Conservation (phyloP, 768 basidiomycete species). For the Lanmaoa pseudosensibilis region DNA sequence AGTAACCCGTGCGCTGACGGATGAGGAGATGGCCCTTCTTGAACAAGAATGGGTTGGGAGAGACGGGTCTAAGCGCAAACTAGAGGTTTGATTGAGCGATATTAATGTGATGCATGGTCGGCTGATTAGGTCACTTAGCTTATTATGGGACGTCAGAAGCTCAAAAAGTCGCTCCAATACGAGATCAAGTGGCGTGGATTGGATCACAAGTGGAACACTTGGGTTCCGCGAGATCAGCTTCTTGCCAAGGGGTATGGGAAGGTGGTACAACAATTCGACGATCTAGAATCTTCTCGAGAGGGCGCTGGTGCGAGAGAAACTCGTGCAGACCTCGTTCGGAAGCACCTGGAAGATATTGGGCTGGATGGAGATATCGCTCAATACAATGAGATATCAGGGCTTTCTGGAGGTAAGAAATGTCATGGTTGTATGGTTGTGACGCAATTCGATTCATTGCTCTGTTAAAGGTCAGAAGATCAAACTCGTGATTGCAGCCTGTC, state of each 20-base stretch:
- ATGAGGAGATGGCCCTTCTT: slow-evolving; percentile 75
- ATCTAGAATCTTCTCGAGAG: slow-evolving; percentile 93
- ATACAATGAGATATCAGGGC: slow-evolving; percentile 93
- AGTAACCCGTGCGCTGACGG: slow-evolving; percentile 84
- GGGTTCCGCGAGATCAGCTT: slow-evolving; percentile 87
- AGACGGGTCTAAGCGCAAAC: slow-evolving; percentile 86
- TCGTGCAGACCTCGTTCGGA: slow-evolving; percentile 73
- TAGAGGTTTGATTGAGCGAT: slow-evolving; percentile 62
- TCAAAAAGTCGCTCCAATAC: slow-evolving; percentile 94
- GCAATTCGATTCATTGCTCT: slow-evolving; percentile 12
- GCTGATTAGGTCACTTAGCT: slow-evolving; percentile 44
- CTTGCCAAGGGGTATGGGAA: slow-evolving; percentile 86
- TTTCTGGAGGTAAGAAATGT: slow-evolving; percentile 74
- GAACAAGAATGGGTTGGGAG: slow-evolving; percentile 89
- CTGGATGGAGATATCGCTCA: slow-evolving; percentile 97
- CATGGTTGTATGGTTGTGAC: slow-evolving; percentile 13
- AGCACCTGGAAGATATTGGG: slow-evolving; percentile 93
- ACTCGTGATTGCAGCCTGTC: slow-evolving; percentile 88
- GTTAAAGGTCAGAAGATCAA: slow-evolving; percentile 92
- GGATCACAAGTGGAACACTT: slow-evolving; percentile 86
- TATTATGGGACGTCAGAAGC: slow-evolving; percentile 93
- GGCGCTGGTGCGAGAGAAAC: slow-evolving; percentile 93
- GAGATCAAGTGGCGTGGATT: slow-evolving; percentile 86
- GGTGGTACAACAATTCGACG: slow-evolving; percentile 91
- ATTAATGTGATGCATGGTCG: slow-evolving; percentile 7